phyloP scores from a whole-genome alignment of 345 rosid genomes.

The Ricinus communis region DNA sequence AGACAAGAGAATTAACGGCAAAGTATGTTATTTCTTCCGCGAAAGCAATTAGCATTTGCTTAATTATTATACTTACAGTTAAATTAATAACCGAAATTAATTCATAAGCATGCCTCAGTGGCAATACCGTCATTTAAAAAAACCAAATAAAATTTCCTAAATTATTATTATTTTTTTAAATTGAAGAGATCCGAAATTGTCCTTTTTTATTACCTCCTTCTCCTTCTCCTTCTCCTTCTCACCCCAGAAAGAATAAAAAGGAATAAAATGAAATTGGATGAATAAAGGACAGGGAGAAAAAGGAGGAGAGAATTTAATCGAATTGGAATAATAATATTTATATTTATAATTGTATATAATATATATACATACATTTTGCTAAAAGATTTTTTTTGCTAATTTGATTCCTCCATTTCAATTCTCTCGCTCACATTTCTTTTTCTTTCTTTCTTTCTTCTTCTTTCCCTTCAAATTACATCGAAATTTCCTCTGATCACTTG shows the following conservation, averaged over 20 bases:
- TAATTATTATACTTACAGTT: too few relatives aligned
- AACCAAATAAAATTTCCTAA: neutral
- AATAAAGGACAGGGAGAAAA: slow-evolving; percentile 20
- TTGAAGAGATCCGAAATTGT: slow-evolving; percentile 45
- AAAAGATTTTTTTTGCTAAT: slow-evolving; percentile 9
- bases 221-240: slow-evolving; percentile 11
- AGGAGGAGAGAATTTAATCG: slow-evolving; percentile 23
- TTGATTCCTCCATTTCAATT: slow-evolving; percentile 4
- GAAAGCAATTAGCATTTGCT: too few relatives aligned
- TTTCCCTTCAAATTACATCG: neutral
- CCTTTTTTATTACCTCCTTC: slow-evolving; percentile 18
- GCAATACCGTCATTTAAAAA: too few relatives aligned
- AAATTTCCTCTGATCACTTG: slow-evolving; percentile 8
- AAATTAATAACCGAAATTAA: too few relatives aligned
- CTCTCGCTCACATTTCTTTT: slow-evolving; percentile 9
- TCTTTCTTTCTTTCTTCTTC: neutral
- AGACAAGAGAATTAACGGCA: too few relatives aligned
- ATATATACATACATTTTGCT: too few relatives aligned
- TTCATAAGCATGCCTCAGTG: too few relatives aligned
- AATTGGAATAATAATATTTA: slow-evolving; percentile 5
- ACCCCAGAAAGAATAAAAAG: slow-evolving; percentile 27
- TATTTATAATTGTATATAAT: too few relatives aligned
- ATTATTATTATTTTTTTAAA: neutral
- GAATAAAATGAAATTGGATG: neutral
- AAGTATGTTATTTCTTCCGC: too few relatives aligned